Evolutionary conservation across 1,284 basidiomycete genomes (phyloP).

Genomic region (Stereum hirsutum): DNA sequence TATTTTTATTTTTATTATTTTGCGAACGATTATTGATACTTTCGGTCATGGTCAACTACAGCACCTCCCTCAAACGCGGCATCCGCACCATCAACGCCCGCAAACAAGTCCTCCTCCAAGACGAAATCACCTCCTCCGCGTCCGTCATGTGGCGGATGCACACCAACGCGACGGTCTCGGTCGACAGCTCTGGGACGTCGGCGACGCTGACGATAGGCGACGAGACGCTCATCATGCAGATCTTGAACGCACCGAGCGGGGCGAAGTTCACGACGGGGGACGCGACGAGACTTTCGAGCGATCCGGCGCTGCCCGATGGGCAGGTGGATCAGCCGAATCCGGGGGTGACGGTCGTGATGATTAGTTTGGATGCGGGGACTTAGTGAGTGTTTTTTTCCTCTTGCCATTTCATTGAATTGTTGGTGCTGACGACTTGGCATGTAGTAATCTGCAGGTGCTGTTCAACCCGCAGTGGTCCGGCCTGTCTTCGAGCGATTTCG

Average conservation of each 20-base stretch:
- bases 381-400: no score
- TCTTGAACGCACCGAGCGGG: slow-evolving; percentile 54
- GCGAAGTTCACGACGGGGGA: slow-evolving; percentile 38
- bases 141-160: slow-evolving; percentile 89
- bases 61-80: slow-evolving; percentile 74
- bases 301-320: slow-evolving; percentile 50
- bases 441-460: slow-evolving; percentile 69
- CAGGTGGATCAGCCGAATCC: slow-evolving; percentile 67
- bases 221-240: slow-evolving; percentile 35
- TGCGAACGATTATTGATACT: no score
- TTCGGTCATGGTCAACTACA: slow-evolving; percentile 15
- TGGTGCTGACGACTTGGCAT: no score
- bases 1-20: no score
- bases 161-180: slow-evolving; percentile 70
- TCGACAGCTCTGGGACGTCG: slow-evolving; percentile 40
- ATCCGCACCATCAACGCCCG: slow-evolving; percentile 83
- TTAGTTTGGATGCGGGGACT: slow-evolving; percentile 62
- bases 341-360: slow-evolving; percentile 73
- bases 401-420: no score
- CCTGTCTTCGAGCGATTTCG: slow-evolving; percentile 45
- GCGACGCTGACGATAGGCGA: slow-evolving; percentile 59
- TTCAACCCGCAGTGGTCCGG: slow-evolving; percentile 83
- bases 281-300: slow-evolving; percentile 47
- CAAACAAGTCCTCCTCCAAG: slow-evolving; percentile 86
- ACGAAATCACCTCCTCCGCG: slow-evolving; percentile 62